Conservation (phyloP, 306 rosid species). For the Inga laurina region DNA sequence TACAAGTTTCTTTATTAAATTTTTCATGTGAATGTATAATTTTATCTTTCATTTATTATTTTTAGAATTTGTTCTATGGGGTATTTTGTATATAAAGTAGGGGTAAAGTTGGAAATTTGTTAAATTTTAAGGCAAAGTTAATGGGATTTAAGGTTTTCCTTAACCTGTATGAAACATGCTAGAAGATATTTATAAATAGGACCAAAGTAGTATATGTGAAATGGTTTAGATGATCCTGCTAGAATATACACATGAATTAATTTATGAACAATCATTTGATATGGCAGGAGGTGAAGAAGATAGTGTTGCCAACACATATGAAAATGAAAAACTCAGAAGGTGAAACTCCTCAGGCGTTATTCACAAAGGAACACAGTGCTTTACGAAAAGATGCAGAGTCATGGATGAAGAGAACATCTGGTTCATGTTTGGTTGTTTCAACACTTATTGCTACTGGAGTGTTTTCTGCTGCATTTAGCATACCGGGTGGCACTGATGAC, state of each 20-base stretch:
- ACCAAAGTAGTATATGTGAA: too few relatives aligned
- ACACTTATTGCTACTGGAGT: constrained; percentile 42
- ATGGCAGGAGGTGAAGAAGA: constrained; percentile 49
- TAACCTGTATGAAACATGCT: too few relatives aligned
- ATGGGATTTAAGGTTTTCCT: too few relatives aligned
- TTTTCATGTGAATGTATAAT: too few relatives aligned
- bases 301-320: constrained; percentile 27
- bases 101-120: too few relatives aligned
- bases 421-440: constrained; percentile 38
- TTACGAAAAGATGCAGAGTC: constrained; percentile 31
- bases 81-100: too few relatives aligned
- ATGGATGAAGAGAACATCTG: constrained; percentile 53
- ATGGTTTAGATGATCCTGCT: too few relatives aligned
- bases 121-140: too few relatives aligned
- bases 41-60: too few relatives aligned
- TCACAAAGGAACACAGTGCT: constrained; percentile 28
- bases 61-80: too few relatives aligned
- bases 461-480: constrained; percentile 36
- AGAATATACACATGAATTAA: not conserved
- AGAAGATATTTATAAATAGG: too few relatives aligned
- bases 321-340: constrained; percentile 19
- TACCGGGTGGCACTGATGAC: constrained; percentile 35
- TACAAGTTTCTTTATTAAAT: too few relatives aligned
- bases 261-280: not conserved
- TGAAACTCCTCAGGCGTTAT: constrained; percentile 38